These are phyloP conservation scores for Botryosphaeria agaves DNA, from an alignment of 2,329 filamentous ascomycete genomes.

Conservation along the genomic window DNA sequence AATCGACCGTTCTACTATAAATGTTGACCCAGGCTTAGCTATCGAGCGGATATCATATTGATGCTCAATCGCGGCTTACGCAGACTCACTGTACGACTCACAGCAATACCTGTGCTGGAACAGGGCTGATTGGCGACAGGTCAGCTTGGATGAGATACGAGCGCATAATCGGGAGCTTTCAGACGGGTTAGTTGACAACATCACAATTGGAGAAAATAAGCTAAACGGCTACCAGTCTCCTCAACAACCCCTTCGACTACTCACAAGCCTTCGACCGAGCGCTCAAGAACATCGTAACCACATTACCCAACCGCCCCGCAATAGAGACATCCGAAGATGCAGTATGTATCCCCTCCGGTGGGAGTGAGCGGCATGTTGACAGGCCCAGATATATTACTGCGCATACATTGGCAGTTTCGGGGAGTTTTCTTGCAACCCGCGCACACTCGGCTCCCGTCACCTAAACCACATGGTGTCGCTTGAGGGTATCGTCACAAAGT, in stretches of 20 bases:
- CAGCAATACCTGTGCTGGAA: neutral
- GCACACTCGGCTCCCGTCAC: slow-evolving; percentile 74
- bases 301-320: slow-evolving; percentile 56
- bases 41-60: slow-evolving; percentile 73
- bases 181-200: slow-evolving; percentile 30
- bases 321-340: slow-evolving; percentile 64
- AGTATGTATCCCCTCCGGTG: slow-evolving; percentile 20
- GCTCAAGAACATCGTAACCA: slow-evolving; percentile 72
- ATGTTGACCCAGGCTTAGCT: slow-evolving; percentile 48
- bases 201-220: neutral
- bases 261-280: slow-evolving; percentile 77
- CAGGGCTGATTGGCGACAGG: slow-evolving; percentile 7
- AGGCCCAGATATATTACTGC: slow-evolving; percentile 56
- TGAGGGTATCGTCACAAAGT: slow-evolving; percentile 93
- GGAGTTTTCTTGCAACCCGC: slow-evolving; percentile 83
- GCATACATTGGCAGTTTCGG: slow-evolving; percentile 96
- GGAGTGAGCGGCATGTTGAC: slow-evolving; percentile 1
- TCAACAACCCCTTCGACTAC: slow-evolving; percentile 78
- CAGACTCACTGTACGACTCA: slow-evolving; percentile 33
- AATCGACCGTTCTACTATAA: slow-evolving; percentile 5
- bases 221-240: slow-evolving; percentile 34
- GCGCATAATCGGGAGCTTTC: slow-evolving; percentile 74
- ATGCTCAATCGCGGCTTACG: slow-evolving; percentile 47
- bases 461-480: slow-evolving; percentile 95
- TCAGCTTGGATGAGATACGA: slow-evolving; percentile 71